Evolutionary conservation across 1,139 yeast species (phyloP).

Genomic region (Geotrichum carabidarum): DNA sequence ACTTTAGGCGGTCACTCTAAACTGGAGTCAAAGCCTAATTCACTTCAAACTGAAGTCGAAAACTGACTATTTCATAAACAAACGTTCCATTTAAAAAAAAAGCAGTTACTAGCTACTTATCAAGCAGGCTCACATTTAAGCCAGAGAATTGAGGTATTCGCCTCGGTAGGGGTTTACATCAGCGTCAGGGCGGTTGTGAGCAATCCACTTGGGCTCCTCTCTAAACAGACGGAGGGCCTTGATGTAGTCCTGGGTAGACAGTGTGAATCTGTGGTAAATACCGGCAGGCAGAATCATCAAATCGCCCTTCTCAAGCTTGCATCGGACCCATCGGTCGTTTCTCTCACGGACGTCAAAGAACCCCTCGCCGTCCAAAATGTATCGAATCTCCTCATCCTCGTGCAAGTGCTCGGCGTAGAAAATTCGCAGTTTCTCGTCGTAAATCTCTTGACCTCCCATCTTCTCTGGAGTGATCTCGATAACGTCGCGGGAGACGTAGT

Average conservation of each 20-base stretch:
- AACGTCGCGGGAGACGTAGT: conserved; percentile 75
- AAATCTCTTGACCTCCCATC: conserved; percentile 61
- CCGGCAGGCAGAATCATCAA: conserved; percentile 71
- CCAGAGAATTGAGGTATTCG: conserved; percentile 37
- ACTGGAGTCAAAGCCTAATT: too few relatives aligned
- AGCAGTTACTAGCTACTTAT: too few relatives aligned
- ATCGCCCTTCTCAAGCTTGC: conserved; percentile 60
- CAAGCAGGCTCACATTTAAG: neutral
- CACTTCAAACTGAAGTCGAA: too few relatives aligned
- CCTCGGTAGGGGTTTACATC: conserved; percentile 42
- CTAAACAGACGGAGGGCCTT: conserved; percentile 79
- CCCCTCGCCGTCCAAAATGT: conserved; percentile 84
- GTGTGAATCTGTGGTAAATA: conserved; percentile 84
- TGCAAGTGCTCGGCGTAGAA: conserved; percentile 88
- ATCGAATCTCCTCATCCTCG: conserved; percentile 95
- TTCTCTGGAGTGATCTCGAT: conserved; percentile 57
- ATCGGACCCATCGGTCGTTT: conserved; percentile 74
- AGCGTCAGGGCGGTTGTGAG: conserved; percentile 61
- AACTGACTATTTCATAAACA: too few relatives aligned
- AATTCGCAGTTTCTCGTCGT: conserved; percentile 58
- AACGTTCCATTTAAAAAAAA: too few relatives aligned
- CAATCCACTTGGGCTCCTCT: conserved; percentile 96
- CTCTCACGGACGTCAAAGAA: conserved; percentile 78
- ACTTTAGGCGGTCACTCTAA: too few relatives aligned
- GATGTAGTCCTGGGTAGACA: conserved; percentile 57